A percentile compares a stretch with the other conserved stretches of the same genome.
Conservation (phyloP, 768 basidiomycete genomes). For the Russula foetens region DNA sequence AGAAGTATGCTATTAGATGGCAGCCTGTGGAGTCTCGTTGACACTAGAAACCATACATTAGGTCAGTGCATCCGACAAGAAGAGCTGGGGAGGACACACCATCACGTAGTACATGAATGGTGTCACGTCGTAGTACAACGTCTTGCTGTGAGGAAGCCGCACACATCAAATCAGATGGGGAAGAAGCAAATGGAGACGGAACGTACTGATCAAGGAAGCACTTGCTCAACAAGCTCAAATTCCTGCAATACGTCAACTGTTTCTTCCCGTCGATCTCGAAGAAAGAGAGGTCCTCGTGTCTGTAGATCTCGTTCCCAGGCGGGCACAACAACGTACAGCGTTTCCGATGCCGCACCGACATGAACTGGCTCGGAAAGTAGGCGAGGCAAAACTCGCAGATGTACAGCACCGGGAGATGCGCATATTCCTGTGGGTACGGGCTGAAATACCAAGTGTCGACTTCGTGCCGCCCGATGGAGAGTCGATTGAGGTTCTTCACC, state of each 20-base stretch:
- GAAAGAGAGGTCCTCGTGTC: conserved; percentile 93
- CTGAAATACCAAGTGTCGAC: conserved; percentile 99
- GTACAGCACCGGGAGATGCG: conserved; percentile 90
- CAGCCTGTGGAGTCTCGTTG: conserved; percentile 84
- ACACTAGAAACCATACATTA: conserved; percentile 36
- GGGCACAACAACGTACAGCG: conserved; percentile 91
- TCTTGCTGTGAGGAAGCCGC: conserved; percentile 62
- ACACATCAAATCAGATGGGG: background rate
- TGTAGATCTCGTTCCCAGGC: conserved; percentile 99
- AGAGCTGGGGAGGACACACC: conserved; percentile 38
- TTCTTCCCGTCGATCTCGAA: conserved; percentile 98
- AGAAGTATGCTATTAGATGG: conserved; percentile 97
- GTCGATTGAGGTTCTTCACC: conserved; percentile 95
- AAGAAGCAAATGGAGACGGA: background rate
- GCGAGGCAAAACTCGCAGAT: conserved; percentile 98
- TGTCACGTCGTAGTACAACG: conserved; percentile 98
- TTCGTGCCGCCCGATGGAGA: conserved; percentile 94
- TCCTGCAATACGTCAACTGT: conserved; percentile 94
- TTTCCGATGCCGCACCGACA: conserved; percentile 84
- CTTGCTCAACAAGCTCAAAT: conserved; percentile 92
- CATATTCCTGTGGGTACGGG: conserved; percentile 97
- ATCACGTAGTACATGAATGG: conserved; percentile 99
- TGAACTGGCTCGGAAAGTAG: conserved; percentile 85
- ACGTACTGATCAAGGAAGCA: conserved; percentile 97
- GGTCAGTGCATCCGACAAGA: background rate